These are phyloP conservation scores for Exophiala phaeomuriformis DNA, from an alignment of 2,329 filamentous ascomycete genomes.

Conservation along the genomic window DNA sequence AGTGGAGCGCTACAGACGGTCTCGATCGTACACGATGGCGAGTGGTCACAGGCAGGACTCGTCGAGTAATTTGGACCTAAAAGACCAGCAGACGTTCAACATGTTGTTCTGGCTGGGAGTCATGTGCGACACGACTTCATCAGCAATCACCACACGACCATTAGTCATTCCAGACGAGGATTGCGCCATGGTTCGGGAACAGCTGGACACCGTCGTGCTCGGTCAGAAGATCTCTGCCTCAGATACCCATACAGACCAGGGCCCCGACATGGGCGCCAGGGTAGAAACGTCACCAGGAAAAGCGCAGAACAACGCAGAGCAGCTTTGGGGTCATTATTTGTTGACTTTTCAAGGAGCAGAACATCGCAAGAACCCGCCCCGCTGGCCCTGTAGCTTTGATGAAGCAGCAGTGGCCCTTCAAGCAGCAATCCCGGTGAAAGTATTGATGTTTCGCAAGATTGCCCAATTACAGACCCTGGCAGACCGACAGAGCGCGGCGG, in stretches of 20 bases:
- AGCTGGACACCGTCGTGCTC: neutral
- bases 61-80: conserved; percentile 14
- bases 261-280: neutral
- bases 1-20: conserved; percentile 11
- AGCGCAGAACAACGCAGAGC: neutral
- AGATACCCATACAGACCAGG: neutral
- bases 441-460: conserved; percentile 53
- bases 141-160: conserved; percentile 47
- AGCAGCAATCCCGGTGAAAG: conserved; percentile 52
- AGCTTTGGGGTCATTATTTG: conserved; percentile 32
- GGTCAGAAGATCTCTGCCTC: conserved; percentile 3
- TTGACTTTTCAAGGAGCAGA: conserved; percentile 13
- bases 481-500: conserved; percentile 34
- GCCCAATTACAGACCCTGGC: conserved; percentile 49
- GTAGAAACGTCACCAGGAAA: too few relatives aligned
- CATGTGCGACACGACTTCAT: conserved; percentile 54
- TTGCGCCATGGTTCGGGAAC: conserved; percentile 33
- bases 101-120: conserved; percentile 53
- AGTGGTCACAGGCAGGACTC: neutral
- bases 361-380: conserved; percentile 23
- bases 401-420: conserved; percentile 45
- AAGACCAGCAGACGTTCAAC: conserved; percentile 44
- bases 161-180: conserved; percentile 43
- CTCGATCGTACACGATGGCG: conserved; percentile 1
- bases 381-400: conserved; percentile 51